Evolutionary conservation across 495 filamentous ascomycete species (phyloP), one percentile per base, ranked within the genome.

Genomic region (Neurospora sublineolata): DNA sequence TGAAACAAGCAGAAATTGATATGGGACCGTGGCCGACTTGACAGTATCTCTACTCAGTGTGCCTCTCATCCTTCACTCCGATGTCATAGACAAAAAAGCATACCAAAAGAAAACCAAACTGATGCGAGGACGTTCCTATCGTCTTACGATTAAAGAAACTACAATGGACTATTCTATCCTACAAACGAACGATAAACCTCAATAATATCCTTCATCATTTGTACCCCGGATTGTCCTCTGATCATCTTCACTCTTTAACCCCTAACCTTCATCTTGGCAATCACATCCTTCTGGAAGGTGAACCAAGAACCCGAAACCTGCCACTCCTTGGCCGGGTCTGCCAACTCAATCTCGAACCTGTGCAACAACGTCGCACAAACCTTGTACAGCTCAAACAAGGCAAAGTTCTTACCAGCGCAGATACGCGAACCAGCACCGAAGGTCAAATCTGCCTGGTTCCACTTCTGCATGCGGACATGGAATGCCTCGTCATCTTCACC

Each of bases 371-470:
- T 87, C 23, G 90, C 88, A 64, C 90, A 84, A 20, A 91, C 73
- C 78, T 91, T 91, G 73, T 87, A 86, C 36, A 91, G 83, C 80
- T 91, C 89, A 71, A 91, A 72, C 76, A 87, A 77, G 42, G 83
- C 84, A 68, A 92, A 82, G 72, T 91, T 88, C 75, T 85, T 87
- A 12, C 90, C 90, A 73, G 90, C 84, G 74, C 90, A 92, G 11
- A 85, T 84, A 33, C 90, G 77, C 14, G 82, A 81, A 37, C 90
- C 90, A 0, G 82, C 87, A 18, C 90, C 89, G 76, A 92, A 92
- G 58, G 77, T 77, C 44, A 86, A 75, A 46, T 77, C 74, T 3
- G 76, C 42, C 10, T 70, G 73, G 16, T 77, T 72, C 74, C 72
- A 73, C 44, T n/a, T 73, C 68, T 69, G 72, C 69, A 76, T 40